Conservation (phyloP, 805 yeast species). For the Cyberlindnera mycetangii region DNA sequence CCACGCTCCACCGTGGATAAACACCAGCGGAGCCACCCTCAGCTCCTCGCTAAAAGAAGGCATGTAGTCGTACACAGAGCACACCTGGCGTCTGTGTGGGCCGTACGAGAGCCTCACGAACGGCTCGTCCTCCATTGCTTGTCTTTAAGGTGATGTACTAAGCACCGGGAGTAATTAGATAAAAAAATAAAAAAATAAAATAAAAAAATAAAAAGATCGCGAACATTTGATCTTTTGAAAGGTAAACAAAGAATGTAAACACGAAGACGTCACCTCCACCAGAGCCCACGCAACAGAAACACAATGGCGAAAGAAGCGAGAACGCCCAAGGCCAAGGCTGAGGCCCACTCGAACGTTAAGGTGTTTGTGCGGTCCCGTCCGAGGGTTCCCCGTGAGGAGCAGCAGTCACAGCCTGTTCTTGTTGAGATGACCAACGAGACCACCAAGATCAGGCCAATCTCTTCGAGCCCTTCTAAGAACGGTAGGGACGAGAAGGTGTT, state of each 20-base stretch:
- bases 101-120: slow-evolving; percentile 10
- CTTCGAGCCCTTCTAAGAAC: slow-evolving; percentile 15
- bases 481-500: slow-evolving; percentile 33
- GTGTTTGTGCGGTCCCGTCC: slow-evolving; percentile 57
- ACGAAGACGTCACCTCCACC: background rate
- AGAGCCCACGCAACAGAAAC: background rate
- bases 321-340: background rate
- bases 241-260: slow-evolving; percentile 1
- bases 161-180: too few species aligned
- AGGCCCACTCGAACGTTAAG: slow-evolving; percentile 33
- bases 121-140: background rate
- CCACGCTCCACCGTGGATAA: slow-evolving; percentile 92
- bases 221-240: too few species aligned
- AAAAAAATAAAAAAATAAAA: too few species aligned
- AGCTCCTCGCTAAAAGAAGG: slow-evolving; percentile 6
- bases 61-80: slow-evolving; percentile 14
- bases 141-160: background rate
- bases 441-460: slow-evolving; percentile 15
- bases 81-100: slow-evolving; percentile 11
- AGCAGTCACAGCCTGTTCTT: slow-evolving; percentile 14
- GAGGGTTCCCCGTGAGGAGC: slow-evolving; percentile 21
- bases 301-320: too few species aligned
- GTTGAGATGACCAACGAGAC: slow-evolving; percentile 19
- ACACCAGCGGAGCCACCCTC: slow-evolving; percentile 40
- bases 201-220: too few species aligned